Evolutionary conservation across 2,329 filamentous ascomycete species (phyloP), one percentile per base, ranked within the genome.

Genomic region (Furcasterigmium sp.): DNA sequence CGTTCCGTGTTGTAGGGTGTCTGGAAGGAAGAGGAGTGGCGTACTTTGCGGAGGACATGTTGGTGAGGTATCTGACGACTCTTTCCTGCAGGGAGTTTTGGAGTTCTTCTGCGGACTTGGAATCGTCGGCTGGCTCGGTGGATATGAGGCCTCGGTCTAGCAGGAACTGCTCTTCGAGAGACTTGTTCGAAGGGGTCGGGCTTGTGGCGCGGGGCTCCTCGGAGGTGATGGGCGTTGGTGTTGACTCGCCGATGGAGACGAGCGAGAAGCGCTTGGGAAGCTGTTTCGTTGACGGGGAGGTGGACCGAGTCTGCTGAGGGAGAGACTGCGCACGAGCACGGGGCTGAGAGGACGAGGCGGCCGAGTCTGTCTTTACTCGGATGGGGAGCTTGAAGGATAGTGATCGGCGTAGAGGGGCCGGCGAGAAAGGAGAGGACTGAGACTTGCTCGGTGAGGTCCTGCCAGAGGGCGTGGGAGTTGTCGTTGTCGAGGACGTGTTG

Each of bases 1-100:
- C n/a, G n/a, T 17, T 76, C 58, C 51, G 73, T 64, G 15, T 59
- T 57, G 20, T 71, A 65, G 10, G 8, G 17, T 20, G 29, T 14
- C 8, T 3, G n/a, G n/a, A n/a, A n/a, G n/a, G n/a, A n/a, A n/a
- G n/a, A n/a, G 11, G 23, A 7, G 30, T 6, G 34, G 10, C 1
- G 8, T 13, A 46, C 39, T 78, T 54, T 41, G 51, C 37, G 42
- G 69, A 60, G 53, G 63, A 54, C 52, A 75, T 45, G 47, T 44
- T 60, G 23, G 68, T 61, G 15, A 35, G 32, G 15, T 35, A 35
- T 17, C 18, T 35, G 32, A 35, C 32, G 32, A 35, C 32, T 35
- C 15, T 6, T 35, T 35, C 32, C 32, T 35, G 32, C 15, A 35
- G 11, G n/a, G 32, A 35, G 32, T 18, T 35, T 17, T 35, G 32